These are phyloP conservation scores for Clohesyomyces aquaticus DNA, from an alignment of 495 filamentous ascomycete species.

Conservation along the genomic window DNA sequence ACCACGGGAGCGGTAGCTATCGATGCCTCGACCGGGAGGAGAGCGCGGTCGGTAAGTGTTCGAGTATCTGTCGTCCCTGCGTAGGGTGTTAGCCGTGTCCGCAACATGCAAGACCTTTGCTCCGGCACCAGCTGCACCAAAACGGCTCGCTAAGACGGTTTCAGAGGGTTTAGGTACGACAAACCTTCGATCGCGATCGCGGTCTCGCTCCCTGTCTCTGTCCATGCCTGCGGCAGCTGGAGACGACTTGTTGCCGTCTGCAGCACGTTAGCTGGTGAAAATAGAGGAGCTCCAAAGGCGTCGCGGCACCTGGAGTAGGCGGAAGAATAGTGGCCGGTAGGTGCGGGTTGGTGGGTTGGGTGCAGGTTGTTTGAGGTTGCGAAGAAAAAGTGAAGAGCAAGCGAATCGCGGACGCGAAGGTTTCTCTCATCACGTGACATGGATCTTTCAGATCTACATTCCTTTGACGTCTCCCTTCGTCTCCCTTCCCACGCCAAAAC, in stretches of 20 bases:
- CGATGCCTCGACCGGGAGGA: conserved; percentile 34
- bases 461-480: background rate
- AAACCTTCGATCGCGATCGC: conserved; percentile 40
- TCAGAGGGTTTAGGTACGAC: conserved; percentile 16
- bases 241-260: background rate
- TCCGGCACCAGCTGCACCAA: background rate
- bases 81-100: background rate
- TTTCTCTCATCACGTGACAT: background rate
- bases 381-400: background rate
- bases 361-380: background rate
- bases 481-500: background rate
- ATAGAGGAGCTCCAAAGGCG: background rate
- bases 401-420: background rate
- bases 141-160: background rate
- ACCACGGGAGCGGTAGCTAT: conserved; percentile 46
- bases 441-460: background rate
- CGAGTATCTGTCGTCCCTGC: conserved; percentile 38
- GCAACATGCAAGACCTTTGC: background rate
- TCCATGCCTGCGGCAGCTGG: conserved; percentile 30
- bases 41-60: conserved; percentile 40
- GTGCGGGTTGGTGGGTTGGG: background rate
- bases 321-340: background rate
- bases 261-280: background rate
- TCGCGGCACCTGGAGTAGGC: background rate
- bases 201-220: conserved; percentile 39